These are phyloP conservation scores for Exophiala aquamarina DNA, from an alignment of 2,329 filamentous ascomycete species.

Conservation along the genomic window DNA sequence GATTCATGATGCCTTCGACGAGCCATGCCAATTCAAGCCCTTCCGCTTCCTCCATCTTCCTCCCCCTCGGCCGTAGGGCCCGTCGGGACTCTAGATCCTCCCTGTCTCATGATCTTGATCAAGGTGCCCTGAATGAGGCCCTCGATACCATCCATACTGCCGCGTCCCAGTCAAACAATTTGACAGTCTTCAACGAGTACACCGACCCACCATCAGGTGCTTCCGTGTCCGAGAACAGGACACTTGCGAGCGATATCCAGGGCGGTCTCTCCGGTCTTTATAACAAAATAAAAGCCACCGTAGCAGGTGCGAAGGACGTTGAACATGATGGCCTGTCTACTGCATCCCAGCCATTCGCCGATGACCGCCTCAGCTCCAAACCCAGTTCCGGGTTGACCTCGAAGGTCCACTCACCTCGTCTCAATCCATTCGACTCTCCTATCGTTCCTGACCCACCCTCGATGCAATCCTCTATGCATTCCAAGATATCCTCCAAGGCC, in stretches of 20 bases:
- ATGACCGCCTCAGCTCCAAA: conserved; percentile 17
- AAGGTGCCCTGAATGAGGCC: conserved; percentile 71
- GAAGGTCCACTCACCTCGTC: conserved; percentile 22
- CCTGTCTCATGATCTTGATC: conserved; percentile 59
- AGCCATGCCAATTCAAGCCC: conserved; percentile 42
- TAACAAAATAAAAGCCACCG: conserved; percentile 77
- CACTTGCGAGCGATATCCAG: conserved; percentile 71
- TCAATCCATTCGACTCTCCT: conserved; percentile 19
- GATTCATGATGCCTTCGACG: conserved; percentile 37
- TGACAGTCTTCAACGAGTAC: conserved; percentile 95
- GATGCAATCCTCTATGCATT: conserved; percentile 29
- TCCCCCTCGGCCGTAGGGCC: conserved; percentile 41
- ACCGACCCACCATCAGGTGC: conserved; percentile 63
- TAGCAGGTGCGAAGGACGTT: conserved; percentile 65
- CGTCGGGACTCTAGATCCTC: conserved; percentile 53
- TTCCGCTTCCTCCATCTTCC: conserved; percentile 44
- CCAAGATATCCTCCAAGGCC: conserved; percentile 42
- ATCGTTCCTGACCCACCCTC: conserved; percentile 7
- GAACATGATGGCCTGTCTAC: conserved; percentile 15
- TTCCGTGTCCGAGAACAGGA: conserved; percentile 65
- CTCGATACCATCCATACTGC: conserved; percentile 86
- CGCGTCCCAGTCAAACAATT: conserved; percentile 77
- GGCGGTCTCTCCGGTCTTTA: conserved; percentile 89
- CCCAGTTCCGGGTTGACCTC: conserved; percentile 24
- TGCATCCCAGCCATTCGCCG: conserved; percentile 1